These are phyloP conservation scores for Starmera amethionina DNA, from an alignment of 805 yeast genomes.

Conservation along the genomic window DNA sequence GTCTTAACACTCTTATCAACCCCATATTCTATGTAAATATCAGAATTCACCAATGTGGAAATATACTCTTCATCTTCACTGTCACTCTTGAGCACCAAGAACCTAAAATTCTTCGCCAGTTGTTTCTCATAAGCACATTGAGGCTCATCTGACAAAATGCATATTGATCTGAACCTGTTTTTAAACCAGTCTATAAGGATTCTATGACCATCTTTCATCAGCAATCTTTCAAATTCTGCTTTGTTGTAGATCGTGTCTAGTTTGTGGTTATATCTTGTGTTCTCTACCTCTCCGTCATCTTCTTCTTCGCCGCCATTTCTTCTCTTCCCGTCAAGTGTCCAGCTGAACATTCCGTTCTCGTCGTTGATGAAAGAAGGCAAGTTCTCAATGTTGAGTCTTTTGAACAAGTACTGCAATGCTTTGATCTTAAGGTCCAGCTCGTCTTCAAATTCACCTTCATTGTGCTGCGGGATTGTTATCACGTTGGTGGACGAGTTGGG, in stretches of 20 bases:
- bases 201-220: conserved; percentile 51
- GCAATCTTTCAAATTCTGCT: conserved; percentile 27
- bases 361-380: conserved; percentile 32
- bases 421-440: conserved; percentile 53
- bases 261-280: conserved; percentile 19
- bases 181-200: conserved; percentile 57
- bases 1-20: conserved; percentile 28
- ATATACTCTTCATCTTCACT: conserved; percentile 35
- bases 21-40: conserved; percentile 49
- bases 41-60: conserved; percentile 34
- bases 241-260: conserved; percentile 49
- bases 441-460: conserved; percentile 39
- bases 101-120: conserved; percentile 18
- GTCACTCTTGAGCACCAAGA: conserved; percentile 30
- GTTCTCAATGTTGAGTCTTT: conserved; percentile 35
- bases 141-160: conserved; percentile 45
- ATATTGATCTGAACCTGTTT: conserved; percentile 53
- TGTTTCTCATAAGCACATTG: conserved; percentile 14
- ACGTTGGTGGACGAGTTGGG: conserved; percentile 22
- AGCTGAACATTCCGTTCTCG: conserved; percentile 17
- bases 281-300: not conserved
- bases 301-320: not conserved
- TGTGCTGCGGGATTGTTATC: conserved; percentile 39
- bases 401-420: conserved; percentile 47
- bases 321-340: conserved; percentile 1